Conservation (phyloP, 768 basidiomycete species). For the Hygrophoropsis aurantiaca region DNA sequence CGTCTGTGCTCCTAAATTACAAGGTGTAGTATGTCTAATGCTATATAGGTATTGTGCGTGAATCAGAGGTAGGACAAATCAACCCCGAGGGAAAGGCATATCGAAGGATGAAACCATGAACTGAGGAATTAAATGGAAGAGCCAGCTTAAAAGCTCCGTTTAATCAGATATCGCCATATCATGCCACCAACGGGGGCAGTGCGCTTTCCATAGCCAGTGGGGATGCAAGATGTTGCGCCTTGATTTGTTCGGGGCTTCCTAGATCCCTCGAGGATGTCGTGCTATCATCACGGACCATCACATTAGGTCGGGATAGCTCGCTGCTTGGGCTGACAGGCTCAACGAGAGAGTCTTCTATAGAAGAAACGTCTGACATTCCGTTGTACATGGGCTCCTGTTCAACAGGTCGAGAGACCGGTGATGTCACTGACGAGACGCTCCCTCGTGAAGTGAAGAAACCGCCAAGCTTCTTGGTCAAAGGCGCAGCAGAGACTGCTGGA, state of each 20-base stretch:
- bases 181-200: slow-evolving; percentile 29
- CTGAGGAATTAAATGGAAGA: no score
- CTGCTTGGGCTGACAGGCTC: slow-evolving; percentile 34
- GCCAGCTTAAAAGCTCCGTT: not conserved
- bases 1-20: no score
- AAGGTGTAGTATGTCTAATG: no score
- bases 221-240: slow-evolving; percentile 14
- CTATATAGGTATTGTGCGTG: no score
- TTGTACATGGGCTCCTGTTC: slow-evolving; percentile 25
- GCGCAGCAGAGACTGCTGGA: slow-evolving; percentile 25
- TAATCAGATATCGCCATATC: slow-evolving; percentile 9
- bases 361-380: slow-evolving; percentile 34
- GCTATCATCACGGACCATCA: slow-evolving; percentile 31
- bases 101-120: no score
- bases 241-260: slow-evolving; percentile 25
- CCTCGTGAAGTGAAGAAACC: slow-evolving; percentile 65
- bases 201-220: slow-evolving; percentile 12
- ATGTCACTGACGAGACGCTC: slow-evolving; percentile 49
- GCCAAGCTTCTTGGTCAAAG: slow-evolving; percentile 65
- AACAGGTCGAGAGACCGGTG: slow-evolving; percentile 21
- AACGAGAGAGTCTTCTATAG: slow-evolving; percentile 34
- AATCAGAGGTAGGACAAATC: no score
- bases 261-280: slow-evolving; percentile 24
- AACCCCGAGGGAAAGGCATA: no score
- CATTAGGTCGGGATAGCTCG: slow-evolving; percentile 22